phyloP scores from a whole-genome alignment of 108 stramenopile species.

The Nannochloropsis salina region DNA sequence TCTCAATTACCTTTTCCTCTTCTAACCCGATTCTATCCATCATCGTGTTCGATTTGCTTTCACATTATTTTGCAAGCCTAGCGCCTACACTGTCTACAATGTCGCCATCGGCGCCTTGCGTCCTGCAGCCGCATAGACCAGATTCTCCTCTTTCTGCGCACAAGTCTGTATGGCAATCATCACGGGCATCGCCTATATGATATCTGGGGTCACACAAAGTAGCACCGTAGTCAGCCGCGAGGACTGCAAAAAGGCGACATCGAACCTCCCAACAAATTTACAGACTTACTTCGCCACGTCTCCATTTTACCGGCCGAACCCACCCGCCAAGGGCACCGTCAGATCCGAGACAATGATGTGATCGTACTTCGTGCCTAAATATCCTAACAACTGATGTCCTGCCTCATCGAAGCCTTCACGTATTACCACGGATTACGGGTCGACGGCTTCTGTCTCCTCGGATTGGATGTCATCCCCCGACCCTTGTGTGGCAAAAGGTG shows the following conservation, averaged over 20 bases:
- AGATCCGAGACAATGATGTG: background rate
- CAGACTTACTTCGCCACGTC: background rate
- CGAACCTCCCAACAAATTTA: background rate
- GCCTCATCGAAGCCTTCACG: background rate
- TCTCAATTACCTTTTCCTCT: background rate
- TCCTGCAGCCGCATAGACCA: background rate
- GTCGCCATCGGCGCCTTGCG: background rate
- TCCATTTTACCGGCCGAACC: background rate
- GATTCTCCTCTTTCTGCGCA: background rate
- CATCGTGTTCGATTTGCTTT: background rate
- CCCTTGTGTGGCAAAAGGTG: no score
- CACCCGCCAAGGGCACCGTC: background rate
- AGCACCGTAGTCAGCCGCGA: background rate
- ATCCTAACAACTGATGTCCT: constrained; percentile 12
- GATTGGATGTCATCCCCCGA: background rate
- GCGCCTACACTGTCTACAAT: background rate
- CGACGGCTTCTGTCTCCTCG: background rate
- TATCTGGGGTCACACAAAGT: background rate
- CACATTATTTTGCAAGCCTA: background rate
- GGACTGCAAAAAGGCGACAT: background rate
- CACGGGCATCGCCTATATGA: background rate
- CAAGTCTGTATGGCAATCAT: background rate
- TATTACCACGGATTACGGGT: background rate
- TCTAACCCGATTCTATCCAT: background rate
- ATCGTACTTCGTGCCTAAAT: background rate